These are phyloP conservation scores for Phytophthora litchii DNA, from an alignment of 352 stramenopile species.

Conservation along the genomic window DNA sequence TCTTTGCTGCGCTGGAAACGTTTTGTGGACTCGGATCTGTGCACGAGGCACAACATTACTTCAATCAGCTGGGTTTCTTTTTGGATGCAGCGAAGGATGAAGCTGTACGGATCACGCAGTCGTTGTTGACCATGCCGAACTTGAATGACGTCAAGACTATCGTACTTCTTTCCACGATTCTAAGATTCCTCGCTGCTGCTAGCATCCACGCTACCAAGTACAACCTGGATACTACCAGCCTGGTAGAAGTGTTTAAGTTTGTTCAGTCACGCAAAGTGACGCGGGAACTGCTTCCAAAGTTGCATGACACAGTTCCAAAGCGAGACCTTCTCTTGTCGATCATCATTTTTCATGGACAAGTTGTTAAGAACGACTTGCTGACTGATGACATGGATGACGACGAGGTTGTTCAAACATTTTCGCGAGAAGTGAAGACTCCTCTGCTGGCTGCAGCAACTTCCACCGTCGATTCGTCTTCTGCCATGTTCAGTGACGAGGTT, in stretches of 20 bases:
- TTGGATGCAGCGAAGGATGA: conserved; percentile 41
- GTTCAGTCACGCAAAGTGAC: conserved; percentile 32
- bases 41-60: conserved; percentile 69
- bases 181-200: conserved; percentile 57
- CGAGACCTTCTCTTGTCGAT: conserved; percentile 42
- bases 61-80: conserved; percentile 66
- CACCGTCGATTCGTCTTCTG: conserved; percentile 17
- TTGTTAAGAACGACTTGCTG: conserved; percentile 40
- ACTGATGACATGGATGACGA: conserved; percentile 63
- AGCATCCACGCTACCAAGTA: conserved; percentile 56
- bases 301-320: conserved; percentile 20
- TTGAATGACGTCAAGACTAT: conserved; percentile 13
- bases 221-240: conserved; percentile 41
- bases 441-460: conserved; percentile 27
- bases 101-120: conserved; percentile 13
- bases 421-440: conserved; percentile 21
- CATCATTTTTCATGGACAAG: conserved; percentile 36
- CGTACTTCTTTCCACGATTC: conserved; percentile 34
- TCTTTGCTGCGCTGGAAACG: conserved; percentile 56
- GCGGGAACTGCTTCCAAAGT: conserved; percentile 11
- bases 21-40: conserved; percentile 50
- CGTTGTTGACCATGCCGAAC: conserved; percentile 1
- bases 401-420: conserved; percentile 39
- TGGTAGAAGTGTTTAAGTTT: conserved; percentile 40
- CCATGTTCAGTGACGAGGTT: no score